Evolutionary conservation across 768 basidiomycete species (phyloP), one percentile per base, ranked within the genome.

Genomic region (Fistulinella prunicolor): DNA sequence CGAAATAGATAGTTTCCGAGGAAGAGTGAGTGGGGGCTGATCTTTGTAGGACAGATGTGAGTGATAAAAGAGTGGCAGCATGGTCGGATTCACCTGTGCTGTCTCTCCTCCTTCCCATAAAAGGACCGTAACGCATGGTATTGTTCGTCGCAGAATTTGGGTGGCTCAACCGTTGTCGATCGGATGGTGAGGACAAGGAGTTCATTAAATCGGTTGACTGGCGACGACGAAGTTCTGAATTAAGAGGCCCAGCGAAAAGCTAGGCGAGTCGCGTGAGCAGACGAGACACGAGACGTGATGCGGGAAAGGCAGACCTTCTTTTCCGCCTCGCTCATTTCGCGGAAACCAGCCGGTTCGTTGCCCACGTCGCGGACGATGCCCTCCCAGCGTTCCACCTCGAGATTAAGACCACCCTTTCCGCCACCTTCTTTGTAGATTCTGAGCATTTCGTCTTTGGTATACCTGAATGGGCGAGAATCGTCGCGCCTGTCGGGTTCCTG

Each of bases 311-410:
- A 44, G 26, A 93, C 93, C 87, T 93, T 94, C 74, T 85, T 91
- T 75, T 95, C 93, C 19, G 73, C 71, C 44, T 92, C 90, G 48
- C 73, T 74, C 80, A 89, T 80, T 62, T 94, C 94, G 55, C 83
- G 85, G 58, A 92, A 61, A 34, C 81, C 79, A 29, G 85, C 69
- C 16, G 94, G 94, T 48, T 90, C 87, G 36, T 64, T 76, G 23
- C 79, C 83, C 20, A 77, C 70, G 62, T 92, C 90, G 49, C 85
- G 82, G 21, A 92, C 88, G 56, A 94, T 84, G 47, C 91, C 91
- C 50, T 92, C 87, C 86, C 88, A 91, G 53, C 86, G 77, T 68
- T 92, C 91, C 13, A 93, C 89, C 68, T 93, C 91, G 35, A 91
- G 72, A 37, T 86, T 88, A 28, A 94, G 76, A 38, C 82, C 83